Evolutionary conservation across 2,329 filamentous ascomycete species (phyloP), one percentile per base, ranked within the genome.

Genomic region (Epichloe elymi): DNA sequence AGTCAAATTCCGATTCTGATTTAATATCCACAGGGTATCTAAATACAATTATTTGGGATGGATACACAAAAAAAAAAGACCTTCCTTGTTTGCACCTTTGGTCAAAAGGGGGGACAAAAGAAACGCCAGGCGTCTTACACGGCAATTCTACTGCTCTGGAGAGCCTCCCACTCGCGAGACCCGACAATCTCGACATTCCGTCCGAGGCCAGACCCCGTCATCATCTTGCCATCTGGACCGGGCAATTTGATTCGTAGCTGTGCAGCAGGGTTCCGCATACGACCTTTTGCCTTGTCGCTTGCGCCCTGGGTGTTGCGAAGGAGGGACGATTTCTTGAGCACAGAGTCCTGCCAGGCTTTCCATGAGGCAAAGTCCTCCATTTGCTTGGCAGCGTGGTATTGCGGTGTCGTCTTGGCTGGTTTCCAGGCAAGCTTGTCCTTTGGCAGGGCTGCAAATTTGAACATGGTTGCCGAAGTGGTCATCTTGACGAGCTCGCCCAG

Each of bases 381-480:
- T 63, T 83, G 77, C 62, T 72, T 75, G 17, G 81, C 82, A 10
- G 81, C 80, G 54, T 83, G 79, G 66, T 82, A 87, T 61, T 80
- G 75, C 4, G 82, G 78, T 44, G 80, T 85, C 39, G 71, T 72
- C 60, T 70, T 78, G 20, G 78, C 78, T 20, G 83, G 83, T 55
- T 79, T 74, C 84, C 85, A 88, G 10, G 76, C 75, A 40, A 82
- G 70, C 62, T 74, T 78, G 60, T 85, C 79, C 60, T 74, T 68
- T 1, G 80, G 77, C 56, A 82, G 63, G 30, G 64, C 61, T 6
- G 63, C 67, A n/a, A 87, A 70, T 58, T 86, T 77, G 58, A 79
- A 85, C 10, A 85, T 62, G 54, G 67, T 71, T 4, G 80, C 74
- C 2, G 69, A 67, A 2, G 72, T 70, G 0, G 79, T 78, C 63